Base-by-base conservation (phyloP, 2,329 filamentous ascomycete genomes). In the Pseudophaeomoniella oleicola region DNA sequence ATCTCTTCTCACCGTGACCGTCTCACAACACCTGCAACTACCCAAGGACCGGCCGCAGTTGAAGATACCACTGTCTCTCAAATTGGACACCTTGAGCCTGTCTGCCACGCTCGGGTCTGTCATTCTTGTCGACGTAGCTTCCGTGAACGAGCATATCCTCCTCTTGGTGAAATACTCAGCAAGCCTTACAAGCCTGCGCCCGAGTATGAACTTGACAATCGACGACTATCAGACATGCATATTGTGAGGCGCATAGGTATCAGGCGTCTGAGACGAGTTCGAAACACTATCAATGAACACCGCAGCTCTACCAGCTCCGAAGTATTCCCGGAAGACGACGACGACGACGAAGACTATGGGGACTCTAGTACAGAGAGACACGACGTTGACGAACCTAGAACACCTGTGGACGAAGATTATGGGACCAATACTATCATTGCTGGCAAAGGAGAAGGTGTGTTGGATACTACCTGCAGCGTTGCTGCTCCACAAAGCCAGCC, bases 71-170 rank as follows among this genome's bases (percentile, higher is more conserved):
- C 44, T 39, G 18, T 35, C 35, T 30, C 42, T 41, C 44, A 39
- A 43, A 37, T 39, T 35, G n/a, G 17, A 16, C 27, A 6, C 12
- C 18, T 36, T 4, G 14, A 32, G 6, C 42, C 50, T n/a, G 38
- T 18, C 18, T 72, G 68, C 48, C 50, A 43, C n/a, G 60, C 60
- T 44, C 56, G 57, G 35, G 59, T 60, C 35, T 72, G 68, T 41
- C 63, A 64, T 19, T 50, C 46, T n/a, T 72, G 68, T 43, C 60
- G 67, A 18, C 63, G 64, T 2, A 63, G 62, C 43, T 64, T 60
- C 42, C 54, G 54, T 16, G 50, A 54, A 16, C 51, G 50, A 30
- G 42, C 50, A 5, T 50, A 44, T 38, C 45, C 45, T 14, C 44
- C 44, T 16, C 37, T 55, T 16, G 41, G 49, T 42, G 54, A 62